These are phyloP conservation scores for Tuber melanosporum DNA, from an alignment of 495 filamentous ascomycete genomes.

Conservation along the genomic window DNA sequence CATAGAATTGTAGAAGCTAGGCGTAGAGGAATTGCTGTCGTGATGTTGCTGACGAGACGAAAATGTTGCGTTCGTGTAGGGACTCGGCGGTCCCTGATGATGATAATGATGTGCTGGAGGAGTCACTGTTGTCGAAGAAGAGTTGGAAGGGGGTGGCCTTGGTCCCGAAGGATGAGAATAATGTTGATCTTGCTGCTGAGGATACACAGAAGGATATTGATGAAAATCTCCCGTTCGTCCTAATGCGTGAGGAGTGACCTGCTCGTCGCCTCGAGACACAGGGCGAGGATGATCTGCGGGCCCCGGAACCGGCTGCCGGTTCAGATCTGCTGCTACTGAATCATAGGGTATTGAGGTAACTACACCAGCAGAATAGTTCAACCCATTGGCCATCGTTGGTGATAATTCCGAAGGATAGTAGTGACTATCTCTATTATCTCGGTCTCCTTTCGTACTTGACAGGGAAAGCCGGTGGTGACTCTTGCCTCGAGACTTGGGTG, in stretches of 20 bases:
- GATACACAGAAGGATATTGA: slow-evolving; percentile 75
- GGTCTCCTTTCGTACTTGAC: slow-evolving; percentile 30
- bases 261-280: slow-evolving; percentile 61
- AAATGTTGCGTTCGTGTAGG: slow-evolving; percentile 26
- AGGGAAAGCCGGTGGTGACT: slow-evolving; percentile 34
- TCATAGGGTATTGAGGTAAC: slow-evolving; percentile 91
- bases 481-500: slow-evolving; percentile 30
- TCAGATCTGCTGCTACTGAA: slow-evolving; percentile 57
- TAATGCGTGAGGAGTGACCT: slow-evolving; percentile 37
- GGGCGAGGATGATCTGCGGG: slow-evolving; percentile 55
- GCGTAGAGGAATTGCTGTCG: slow-evolving; percentile 8
- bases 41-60: slow-evolving; percentile 21
- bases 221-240: slow-evolving; percentile 64
- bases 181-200: slow-evolving; percentile 40
- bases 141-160: slow-evolving; percentile 58
- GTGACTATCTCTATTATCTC: slow-evolving; percentile 22
- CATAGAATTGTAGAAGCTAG: slow-evolving; percentile 24
- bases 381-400: slow-evolving; percentile 47
- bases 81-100: slow-evolving; percentile 24
- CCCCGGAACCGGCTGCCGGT: slow-evolving; percentile 58
- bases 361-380: slow-evolving; percentile 74
- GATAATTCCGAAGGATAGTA: slow-evolving; percentile 43
- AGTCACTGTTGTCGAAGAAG: slow-evolving; percentile 13
- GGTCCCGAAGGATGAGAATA: slow-evolving; percentile 57
- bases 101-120: slow-evolving; percentile 23